phyloP scores from a whole-genome alignment of 257 asterid species.

The Primulina eburnea region DNA sequence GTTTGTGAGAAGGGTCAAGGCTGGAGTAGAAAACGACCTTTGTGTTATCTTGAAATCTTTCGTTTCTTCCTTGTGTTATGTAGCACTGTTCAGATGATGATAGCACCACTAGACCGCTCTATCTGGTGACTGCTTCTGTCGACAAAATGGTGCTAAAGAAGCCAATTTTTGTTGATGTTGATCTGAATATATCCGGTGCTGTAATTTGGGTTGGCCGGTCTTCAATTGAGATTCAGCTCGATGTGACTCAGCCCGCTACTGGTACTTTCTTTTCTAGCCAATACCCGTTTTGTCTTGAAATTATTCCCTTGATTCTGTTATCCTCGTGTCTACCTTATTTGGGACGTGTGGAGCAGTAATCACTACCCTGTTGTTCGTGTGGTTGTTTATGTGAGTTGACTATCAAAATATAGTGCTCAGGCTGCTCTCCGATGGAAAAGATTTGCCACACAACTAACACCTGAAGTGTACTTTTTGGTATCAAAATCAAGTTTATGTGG shows the following conservation, averaged over 20 bases:
- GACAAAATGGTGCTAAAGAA: slow-evolving; percentile 93
- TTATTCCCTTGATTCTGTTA: neutral
- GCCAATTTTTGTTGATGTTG: slow-evolving; percentile 75
- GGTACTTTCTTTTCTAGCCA: slow-evolving; percentile 44
- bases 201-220: slow-evolving; percentile 97
- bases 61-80: slow-evolving; percentile 25
- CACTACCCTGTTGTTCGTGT: neutral
- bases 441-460: neutral
- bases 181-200: slow-evolving; percentile 76
- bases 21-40: neutral
- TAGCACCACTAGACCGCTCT: slow-evolving; percentile 77
- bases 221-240: slow-evolving; percentile 93
- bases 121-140: slow-evolving; percentile 88
- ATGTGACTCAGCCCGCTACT: slow-evolving; percentile 61
- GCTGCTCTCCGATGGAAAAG: neutral
- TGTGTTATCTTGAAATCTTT: slow-evolving; percentile 14
- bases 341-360: neutral
- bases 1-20: neutral
- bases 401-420: neutral
- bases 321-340: neutral
- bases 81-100: slow-evolving; percentile 88
- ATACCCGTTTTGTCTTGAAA: slow-evolving; percentile 11
- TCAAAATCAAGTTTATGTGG: neutral
- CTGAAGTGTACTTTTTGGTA: neutral
- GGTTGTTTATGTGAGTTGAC: neutral